Evolutionary conservation across 1,139 yeast genomes (phyloP).

Genomic region (Scheffersomyces parashehatae): DNA sequence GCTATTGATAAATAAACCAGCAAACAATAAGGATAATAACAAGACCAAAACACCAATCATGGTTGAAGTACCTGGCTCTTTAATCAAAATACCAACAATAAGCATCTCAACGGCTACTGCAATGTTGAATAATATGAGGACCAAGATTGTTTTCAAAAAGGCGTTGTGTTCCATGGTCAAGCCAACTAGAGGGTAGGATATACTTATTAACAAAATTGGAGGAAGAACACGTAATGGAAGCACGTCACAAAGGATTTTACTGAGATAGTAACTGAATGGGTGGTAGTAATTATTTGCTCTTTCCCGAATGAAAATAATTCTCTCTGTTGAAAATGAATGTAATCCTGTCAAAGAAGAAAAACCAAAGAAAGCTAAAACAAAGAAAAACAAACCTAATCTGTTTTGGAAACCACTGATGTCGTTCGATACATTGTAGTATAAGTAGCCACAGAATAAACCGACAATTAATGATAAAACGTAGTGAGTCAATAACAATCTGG

Average conservation of each 20-base stretch:
- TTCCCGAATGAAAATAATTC: conserved; percentile 87
- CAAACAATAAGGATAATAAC: conserved; percentile 82
- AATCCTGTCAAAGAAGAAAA: conserved; percentile 90
- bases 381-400: conserved; percentile 88
- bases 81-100: conserved; percentile 80
- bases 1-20: conserved; percentile 88
- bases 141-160: conserved; percentile 68
- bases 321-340: conserved; percentile 82
- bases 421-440: conserved; percentile 78
- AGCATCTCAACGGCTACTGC: conserved; percentile 84
- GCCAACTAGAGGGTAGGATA: conserved; percentile 91
- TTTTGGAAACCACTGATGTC: conserved; percentile 97
- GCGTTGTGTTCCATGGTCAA: conserved; percentile 76
- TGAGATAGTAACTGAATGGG: conserved; percentile 79
- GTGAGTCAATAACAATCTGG: conserved; percentile 79
- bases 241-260: conserved; percentile 87
- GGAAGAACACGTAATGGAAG: conserved; percentile 88
- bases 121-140: conserved; percentile 78
- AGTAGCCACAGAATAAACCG: conserved; percentile 81
- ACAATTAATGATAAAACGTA: conserved; percentile 73
- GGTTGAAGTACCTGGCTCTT: conserved; percentile 93
- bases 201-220: conserved; percentile 77
- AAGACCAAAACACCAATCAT: conserved; percentile 82
- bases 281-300: conserved; percentile 92
- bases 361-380: conserved; percentile 86